Percentiles rank a stretch among this genome's conserved stretches.
phyloP scores from a whole-genome alignment of 306 rosid species.

The Corylus heterophylla region DNA sequence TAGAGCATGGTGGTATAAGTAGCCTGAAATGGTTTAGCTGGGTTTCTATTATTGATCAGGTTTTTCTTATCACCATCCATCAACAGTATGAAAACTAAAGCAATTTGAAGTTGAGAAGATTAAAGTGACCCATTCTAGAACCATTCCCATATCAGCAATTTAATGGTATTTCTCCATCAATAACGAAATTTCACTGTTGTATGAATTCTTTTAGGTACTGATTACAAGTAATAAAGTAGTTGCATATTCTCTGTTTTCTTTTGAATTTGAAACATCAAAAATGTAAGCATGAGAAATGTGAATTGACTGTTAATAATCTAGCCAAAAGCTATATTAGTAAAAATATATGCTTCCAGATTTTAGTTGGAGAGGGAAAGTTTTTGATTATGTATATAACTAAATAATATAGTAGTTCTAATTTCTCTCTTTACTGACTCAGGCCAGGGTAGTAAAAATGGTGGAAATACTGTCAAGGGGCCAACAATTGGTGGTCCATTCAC shows the following conservation, averaged over 20 bases:
- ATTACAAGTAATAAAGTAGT: not conserved
- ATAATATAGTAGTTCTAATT: slow-evolving; percentile 8
- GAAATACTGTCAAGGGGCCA: slow-evolving; percentile 51
- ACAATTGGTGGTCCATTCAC: slow-evolving; percentile 89
- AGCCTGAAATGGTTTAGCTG: not conserved
- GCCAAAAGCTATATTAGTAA: not conserved
- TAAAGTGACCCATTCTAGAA: not conserved
- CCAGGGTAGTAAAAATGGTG: slow-evolving; percentile 32
- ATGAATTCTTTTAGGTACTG: not conserved
- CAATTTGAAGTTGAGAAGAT: not conserved
- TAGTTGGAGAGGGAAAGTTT: slow-evolving; percentile 5
- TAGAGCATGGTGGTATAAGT: not conserved
- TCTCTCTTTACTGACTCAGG: slow-evolving; percentile 51
- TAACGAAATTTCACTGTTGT: not conserved
- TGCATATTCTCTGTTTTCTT: not conserved
- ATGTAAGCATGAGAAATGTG: slow-evolving; percentile 15
- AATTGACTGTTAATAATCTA: not conserved
- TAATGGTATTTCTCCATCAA: not conserved
- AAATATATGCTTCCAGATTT: slow-evolving; percentile 1
- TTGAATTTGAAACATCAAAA: not conserved
- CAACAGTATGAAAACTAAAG: not conserved
- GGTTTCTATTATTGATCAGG: not conserved
- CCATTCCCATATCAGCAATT: not conserved
- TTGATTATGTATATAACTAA: not conserved
- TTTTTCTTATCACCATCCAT: not conserved